Evolutionary conservation across 2,329 filamentous ascomycete species (phyloP).

Genomic region (Gaeumannomyces sp.): DNA sequence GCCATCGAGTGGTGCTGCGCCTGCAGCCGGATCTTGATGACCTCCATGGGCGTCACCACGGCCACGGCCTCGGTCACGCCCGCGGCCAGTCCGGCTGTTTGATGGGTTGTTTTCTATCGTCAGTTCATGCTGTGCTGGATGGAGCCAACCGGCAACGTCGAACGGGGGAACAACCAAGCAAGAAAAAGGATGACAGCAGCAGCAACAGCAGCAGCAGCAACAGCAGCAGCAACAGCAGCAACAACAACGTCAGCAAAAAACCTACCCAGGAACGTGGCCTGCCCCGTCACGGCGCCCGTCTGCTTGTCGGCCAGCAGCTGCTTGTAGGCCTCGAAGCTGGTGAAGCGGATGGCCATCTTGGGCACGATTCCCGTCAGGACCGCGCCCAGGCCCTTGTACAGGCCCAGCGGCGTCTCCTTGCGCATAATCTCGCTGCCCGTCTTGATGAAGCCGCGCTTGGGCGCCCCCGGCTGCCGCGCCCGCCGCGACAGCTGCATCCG

Average conservation of each 20-base stretch:
- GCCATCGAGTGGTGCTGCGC: slow-evolving; percentile 98
- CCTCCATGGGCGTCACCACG: slow-evolving; percentile 98
- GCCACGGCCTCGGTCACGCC: slow-evolving; percentile 95
- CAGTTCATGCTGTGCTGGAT: too few species aligned
- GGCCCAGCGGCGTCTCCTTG: slow-evolving; percentile 82
- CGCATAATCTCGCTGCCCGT: slow-evolving; percentile 83
- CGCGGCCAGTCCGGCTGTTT: slow-evolving; percentile 72
- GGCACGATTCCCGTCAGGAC: slow-evolving; percentile 94
- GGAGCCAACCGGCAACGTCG: too few species aligned
- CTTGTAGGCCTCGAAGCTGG: slow-evolving; percentile 95
- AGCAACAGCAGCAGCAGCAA: too few species aligned
- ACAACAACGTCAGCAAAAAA: too few species aligned
- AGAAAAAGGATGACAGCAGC: too few species aligned
- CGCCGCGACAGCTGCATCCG: slow-evolving; percentile 96
- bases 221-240: not conserved
- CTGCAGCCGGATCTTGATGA: slow-evolving; percentile 97
- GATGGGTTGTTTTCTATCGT: not conserved
- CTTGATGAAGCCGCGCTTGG: slow-evolving; percentile 78
- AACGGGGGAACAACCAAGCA: too few species aligned
- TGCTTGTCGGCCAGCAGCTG: slow-evolving; percentile 64
- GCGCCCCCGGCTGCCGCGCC: slow-evolving; percentile 73
- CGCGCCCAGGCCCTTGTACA: slow-evolving; percentile 98
- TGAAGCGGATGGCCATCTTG: slow-evolving; percentile 99
- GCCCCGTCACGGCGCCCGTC: slow-evolving; percentile 62
- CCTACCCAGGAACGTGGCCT: slow-evolving; percentile 51